Evolutionary conservation across 2,329 filamentous ascomycete species (phyloP), one percentile per base, ranked within the genome.

Genomic region (Verticillium klebahnii): DNA sequence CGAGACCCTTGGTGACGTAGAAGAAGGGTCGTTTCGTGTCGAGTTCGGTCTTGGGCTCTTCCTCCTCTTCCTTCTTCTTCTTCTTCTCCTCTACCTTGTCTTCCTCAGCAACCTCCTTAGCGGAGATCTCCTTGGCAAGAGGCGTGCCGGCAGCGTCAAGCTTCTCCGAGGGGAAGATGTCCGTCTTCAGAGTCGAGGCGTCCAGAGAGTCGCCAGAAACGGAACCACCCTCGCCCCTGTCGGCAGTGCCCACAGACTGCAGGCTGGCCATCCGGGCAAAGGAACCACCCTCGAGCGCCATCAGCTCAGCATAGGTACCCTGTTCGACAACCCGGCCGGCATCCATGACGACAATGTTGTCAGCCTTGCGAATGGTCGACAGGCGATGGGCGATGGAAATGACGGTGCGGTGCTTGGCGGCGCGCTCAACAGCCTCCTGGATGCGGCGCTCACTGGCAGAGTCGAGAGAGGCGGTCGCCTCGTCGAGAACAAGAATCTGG

Each of bases 311-410:
- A 61, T 91, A 87, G 0, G 80, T 86, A 0, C 89, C 89, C 68
- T 87, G 79, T 70, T 91, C 88, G 12, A 88, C 76, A 3, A 88
- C 80, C 57, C 79, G 72, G 0, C 89, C 88, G 60, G 82, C 76
- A 15, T 84, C 79, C 70, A 90, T 79, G 19, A 91, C 88, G 23
- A 90, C 77, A 62, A 91, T 90, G 63, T 85, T 83, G 67, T 91
- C 85, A 0, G 88, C 88, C 60, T 85, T 81, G 67, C 81, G 82
- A 64, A 88, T 85, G 0, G 85, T 88, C 0, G 83, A 85, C 1
- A 88, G 73, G 2, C 85, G 77, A 70, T 88, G 86, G 0, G 88
- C 87, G 64, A 91, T 88, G 17, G 86, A 80, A 60, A 91, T 85
- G 0, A 88, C 86, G 0, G 88, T 90, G 29, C 88, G 79, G 59